Base-by-base conservation (phyloP, 148 eudicot species). In the Beta vulgaris region DNA sequence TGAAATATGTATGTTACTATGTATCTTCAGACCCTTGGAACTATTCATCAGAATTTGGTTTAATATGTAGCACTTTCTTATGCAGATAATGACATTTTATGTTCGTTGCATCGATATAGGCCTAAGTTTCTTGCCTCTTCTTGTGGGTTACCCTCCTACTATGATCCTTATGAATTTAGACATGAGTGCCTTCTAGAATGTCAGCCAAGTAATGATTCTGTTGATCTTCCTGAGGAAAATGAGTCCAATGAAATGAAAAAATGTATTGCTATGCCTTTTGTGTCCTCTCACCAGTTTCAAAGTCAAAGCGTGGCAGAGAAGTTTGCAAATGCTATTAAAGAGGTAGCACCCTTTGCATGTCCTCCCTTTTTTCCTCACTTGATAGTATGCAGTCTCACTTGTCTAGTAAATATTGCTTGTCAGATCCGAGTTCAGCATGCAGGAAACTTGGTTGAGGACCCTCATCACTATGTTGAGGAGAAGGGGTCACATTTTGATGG, bases 81-180 rank as follows among this genome's bases (percentile, higher is more conserved):
- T 82, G 86, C 92, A 94, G 98, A 91, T 84, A 88, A 94, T 78
- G 96, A 90, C 40, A 79, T 91, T 70, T 72, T 94, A 61, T 75
- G 85, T 76, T 74, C 91, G 13, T 40, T 94, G 82, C 98, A 94
- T 73, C 88, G 85, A 31, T 88, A 85, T 73, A 92, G 97, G 31
- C 98, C 98, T 75, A 65, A 79, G 29, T 90, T 88, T 81, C 84
- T 94, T 23, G 78, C 85, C 68, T 60, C 59, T 42, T 86, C 87
- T 72, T 75, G 84, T 64, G 89, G 91, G 69, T 62, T 82, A 44
- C 98, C 97, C 15, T 69, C 82, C 29, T 91, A 85, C 77, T 86
- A 83, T 67, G 88, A 90, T 69, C 96, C 92, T 29, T 84, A 74
- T 68, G 86, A 78, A 55, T 90, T 80, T 80, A 84, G 79, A 75